Evolutionary conservation across 495 filamentous ascomycete genomes (phyloP).

Genomic region (Tuber melanosporum): DNA sequence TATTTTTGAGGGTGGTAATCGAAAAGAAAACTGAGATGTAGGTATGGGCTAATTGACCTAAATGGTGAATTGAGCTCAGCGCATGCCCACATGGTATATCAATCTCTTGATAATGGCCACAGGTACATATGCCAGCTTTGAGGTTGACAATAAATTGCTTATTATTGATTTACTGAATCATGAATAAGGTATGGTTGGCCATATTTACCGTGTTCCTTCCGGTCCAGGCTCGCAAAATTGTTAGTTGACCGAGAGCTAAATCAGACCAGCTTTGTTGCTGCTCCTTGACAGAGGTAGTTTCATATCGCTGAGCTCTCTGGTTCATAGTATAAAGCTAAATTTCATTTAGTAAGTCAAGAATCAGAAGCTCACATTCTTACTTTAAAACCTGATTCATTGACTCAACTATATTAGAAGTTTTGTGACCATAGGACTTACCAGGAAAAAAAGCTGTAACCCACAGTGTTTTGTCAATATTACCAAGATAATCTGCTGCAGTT

Average conservation of each 20-base stretch:
- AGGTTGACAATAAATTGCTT: neutral
- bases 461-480: neutral
- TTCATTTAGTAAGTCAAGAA: slow-evolving; percentile 2
- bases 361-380: neutral
- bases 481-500: neutral
- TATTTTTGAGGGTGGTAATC: neutral
- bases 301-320: neutral
- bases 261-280: no score
- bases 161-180: neutral
- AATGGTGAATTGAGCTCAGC: neutral
- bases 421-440: neutral
- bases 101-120: neutral
- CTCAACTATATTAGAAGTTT: slow-evolving; percentile 16
- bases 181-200: neutral
- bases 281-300: no score
- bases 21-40: neutral
- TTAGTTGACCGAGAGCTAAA: no score
- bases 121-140: neutral
- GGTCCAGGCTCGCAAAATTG: no score
- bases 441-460: slow-evolving; percentile 12
- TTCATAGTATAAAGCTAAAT: slow-evolving; percentile 12
- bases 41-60: neutral
- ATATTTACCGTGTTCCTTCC: no score
- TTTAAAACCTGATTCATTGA: slow-evolving; percentile 8
- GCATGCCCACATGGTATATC: neutral